Evolutionary conservation across 371 early-diverging fungal species (phyloP).

Genomic region (Fennellomyces sp.): DNA sequence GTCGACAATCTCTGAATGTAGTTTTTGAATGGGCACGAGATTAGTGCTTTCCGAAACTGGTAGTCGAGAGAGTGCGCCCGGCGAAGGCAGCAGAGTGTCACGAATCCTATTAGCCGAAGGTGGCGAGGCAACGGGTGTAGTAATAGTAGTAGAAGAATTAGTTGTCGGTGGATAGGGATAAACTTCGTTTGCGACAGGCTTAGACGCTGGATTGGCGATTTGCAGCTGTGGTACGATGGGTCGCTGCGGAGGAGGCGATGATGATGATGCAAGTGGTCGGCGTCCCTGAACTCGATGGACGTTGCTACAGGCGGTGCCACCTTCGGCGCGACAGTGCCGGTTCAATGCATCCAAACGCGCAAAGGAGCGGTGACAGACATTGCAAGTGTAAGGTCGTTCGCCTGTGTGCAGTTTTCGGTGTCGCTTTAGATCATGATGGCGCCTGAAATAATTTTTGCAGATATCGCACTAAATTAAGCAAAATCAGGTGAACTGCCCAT

Average conservation of each 20-base stretch:
- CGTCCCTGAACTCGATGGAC: slow-evolving; percentile 6
- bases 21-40: slow-evolving; percentile 15
- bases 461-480: slow-evolving; percentile 30
- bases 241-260: slow-evolving; percentile 13
- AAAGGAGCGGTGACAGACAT: slow-evolving; percentile 61
- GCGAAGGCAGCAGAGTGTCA: slow-evolving; percentile 8
- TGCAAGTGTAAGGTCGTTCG: slow-evolving; percentile 61
- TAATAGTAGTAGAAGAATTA: slow-evolving; percentile 1
- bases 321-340: slow-evolving; percentile 69
- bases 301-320: slow-evolving; percentile 53
- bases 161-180: slow-evolving; percentile 15
- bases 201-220: slow-evolving; percentile 27
- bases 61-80: slow-evolving; percentile 14
- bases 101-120: slow-evolving; percentile 3
- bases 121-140: slow-evolving; percentile 10
- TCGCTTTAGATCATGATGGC: slow-evolving; percentile 67
- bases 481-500: not conserved
- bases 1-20: not conserved
- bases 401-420: slow-evolving; percentile 68
- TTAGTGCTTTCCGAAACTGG: slow-evolving; percentile 17
- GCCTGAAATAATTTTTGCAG: slow-evolving; percentile 49
- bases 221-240: slow-evolving; percentile 29
- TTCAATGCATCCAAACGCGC: slow-evolving; percentile 73
- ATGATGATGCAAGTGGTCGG: slow-evolving; percentile 6
- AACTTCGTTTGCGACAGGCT: slow-evolving; percentile 21